phyloP scores from a whole-genome alignment of 768 basidiomycete species.

The Trametes punicea region DNA sequence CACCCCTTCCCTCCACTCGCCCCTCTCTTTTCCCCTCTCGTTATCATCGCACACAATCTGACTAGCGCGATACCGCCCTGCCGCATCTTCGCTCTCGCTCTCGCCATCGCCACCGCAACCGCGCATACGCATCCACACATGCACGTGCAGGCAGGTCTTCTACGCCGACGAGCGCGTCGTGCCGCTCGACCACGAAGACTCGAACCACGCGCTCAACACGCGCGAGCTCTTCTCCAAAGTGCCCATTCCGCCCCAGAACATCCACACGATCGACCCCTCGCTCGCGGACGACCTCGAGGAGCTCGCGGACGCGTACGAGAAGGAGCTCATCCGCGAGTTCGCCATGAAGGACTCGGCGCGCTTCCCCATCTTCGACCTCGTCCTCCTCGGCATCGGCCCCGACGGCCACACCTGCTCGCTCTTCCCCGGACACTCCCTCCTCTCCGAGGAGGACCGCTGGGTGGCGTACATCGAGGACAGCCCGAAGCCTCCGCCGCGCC shows the following conservation, averaged over 20 bases:
- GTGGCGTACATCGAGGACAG: slow-evolving; percentile 91
- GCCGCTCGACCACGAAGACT: slow-evolving; percentile 88
- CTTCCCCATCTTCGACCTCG: slow-evolving; percentile 96
- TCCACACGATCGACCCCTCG: slow-evolving; percentile 75
- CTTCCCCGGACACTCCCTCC: slow-evolving; percentile 88
- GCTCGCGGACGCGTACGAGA: slow-evolving; percentile 77
- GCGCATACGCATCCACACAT: too few species aligned
- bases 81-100: neutral
- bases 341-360: slow-evolving; percentile 91
- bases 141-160: slow-evolving; percentile 80
- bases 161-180: slow-evolving; percentile 97
- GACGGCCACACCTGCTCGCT: slow-evolving; percentile 99
- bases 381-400: slow-evolving; percentile 94
- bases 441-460: slow-evolving; percentile 89
- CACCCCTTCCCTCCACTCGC: slow-evolving; percentile 11
- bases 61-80: neutral
- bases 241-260: slow-evolving; percentile 68
- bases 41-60: slow-evolving; percentile 2
- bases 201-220: slow-evolving; percentile 80
- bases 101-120: neutral
- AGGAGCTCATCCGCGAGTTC: slow-evolving; percentile 84
- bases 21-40: neutral
- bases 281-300: slow-evolving; percentile 74
- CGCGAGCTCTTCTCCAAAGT: slow-evolving; percentile 78
- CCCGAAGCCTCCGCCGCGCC: slow-evolving; percentile 86